phyloP scores from a whole-genome alignment of 169 alveolate genomes.

The Eimeria praecox region DNA sequence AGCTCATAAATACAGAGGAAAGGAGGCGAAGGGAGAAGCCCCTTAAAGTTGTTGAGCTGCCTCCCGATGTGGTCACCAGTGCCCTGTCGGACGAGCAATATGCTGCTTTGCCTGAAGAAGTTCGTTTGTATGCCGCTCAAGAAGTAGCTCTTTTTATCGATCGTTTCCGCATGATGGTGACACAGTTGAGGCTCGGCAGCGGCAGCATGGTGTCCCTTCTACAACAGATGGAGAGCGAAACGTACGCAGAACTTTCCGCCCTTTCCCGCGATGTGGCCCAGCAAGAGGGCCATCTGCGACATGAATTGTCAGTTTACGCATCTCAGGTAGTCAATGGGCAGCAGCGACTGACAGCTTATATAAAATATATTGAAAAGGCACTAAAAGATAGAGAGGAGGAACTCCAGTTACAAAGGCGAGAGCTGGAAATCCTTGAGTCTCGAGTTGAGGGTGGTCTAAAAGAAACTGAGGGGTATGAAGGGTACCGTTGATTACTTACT shows the following conservation, averaged over 20 bases:
- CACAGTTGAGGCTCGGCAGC: slow-evolving; percentile 51
- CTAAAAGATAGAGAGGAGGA: slow-evolving; percentile 59
- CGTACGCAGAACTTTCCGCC: slow-evolving; percentile 20
- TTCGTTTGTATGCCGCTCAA: slow-evolving; percentile 30
- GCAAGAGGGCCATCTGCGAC: slow-evolving; percentile 74
- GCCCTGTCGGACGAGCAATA: slow-evolving; percentile 70
- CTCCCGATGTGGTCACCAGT: slow-evolving; percentile 69
- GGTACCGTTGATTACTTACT: neutral
- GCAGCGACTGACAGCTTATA: slow-evolving; percentile 46
- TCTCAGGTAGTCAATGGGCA: slow-evolving; percentile 37
- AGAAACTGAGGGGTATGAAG: neutral
- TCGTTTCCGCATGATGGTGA: slow-evolving; percentile 43
- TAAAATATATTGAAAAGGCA: slow-evolving; percentile 67
- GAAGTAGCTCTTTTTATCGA: slow-evolving; percentile 56
- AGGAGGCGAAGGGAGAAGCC: slow-evolving; percentile 60
- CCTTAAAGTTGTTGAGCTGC: slow-evolving; percentile 63
- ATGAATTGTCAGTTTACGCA: slow-evolving; percentile 60
- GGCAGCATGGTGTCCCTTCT: slow-evolving; percentile 41
- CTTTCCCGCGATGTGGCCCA: slow-evolving; percentile 74
- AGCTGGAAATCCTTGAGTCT: slow-evolving; percentile 50
- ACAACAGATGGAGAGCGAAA: slow-evolving; percentile 61
- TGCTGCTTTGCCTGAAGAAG: slow-evolving; percentile 36
- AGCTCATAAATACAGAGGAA: neutral
- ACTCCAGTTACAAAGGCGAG: slow-evolving; percentile 49
- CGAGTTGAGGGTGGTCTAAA: neutral